Percentiles rank a stretch among this genome's conserved stretches.
phyloP scores from a whole-genome alignment of 2,329 filamentous ascomycete genomes.

The Fusarium sp. region DNA sequence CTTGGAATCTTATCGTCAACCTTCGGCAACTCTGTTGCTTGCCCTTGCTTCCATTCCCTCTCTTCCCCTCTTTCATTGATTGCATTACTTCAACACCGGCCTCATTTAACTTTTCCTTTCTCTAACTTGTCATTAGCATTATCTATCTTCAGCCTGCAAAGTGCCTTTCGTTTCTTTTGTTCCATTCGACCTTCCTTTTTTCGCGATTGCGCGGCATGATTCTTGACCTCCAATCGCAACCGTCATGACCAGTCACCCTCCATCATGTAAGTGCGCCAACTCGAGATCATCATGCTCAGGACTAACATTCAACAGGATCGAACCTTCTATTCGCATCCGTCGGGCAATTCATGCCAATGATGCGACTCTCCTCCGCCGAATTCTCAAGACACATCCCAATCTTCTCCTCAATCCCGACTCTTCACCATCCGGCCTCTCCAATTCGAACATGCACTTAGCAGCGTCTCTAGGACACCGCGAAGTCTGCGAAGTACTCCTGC shows the following conservation, averaged over 20 bases:
- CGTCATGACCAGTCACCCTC: slow-evolving; percentile 39
- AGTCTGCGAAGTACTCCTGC: slow-evolving; percentile 75
- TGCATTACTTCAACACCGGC: background rate
- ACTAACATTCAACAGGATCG: slow-evolving; percentile 66
- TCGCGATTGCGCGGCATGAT: slow-evolving; percentile 34
- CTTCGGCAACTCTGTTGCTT: slow-evolving; percentile 6
- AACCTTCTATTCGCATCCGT: slow-evolving; percentile 78
- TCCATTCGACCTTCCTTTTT: background rate
- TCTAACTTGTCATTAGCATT: background rate
- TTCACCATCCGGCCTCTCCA: slow-evolving; percentile 72
- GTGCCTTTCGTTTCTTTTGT: background rate
- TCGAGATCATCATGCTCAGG: background rate
- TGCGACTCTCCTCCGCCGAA: slow-evolving; percentile 75
- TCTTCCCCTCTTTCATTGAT: slow-evolving; percentile 1
- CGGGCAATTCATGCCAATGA: slow-evolving; percentile 84
- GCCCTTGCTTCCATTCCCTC: background rate
- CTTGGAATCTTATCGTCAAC: slow-evolving; percentile 17
- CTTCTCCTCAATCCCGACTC: slow-evolving; percentile 84
- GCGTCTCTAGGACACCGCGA: slow-evolving; percentile 75
- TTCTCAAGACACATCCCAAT: slow-evolving; percentile 75
- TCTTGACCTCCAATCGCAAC: slow-evolving; percentile 23
- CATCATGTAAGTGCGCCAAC: slow-evolving; percentile 34
- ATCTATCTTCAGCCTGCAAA: background rate
- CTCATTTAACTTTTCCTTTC: background rate
- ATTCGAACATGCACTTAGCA: slow-evolving; percentile 85